A percentile compares a stretch with the other conserved stretches of the same genome.
These are phyloP conservation scores for Panicum virgatum DNA, from an alignment of 202 grass and related monocot genomes.

Conservation along the genomic window DNA sequence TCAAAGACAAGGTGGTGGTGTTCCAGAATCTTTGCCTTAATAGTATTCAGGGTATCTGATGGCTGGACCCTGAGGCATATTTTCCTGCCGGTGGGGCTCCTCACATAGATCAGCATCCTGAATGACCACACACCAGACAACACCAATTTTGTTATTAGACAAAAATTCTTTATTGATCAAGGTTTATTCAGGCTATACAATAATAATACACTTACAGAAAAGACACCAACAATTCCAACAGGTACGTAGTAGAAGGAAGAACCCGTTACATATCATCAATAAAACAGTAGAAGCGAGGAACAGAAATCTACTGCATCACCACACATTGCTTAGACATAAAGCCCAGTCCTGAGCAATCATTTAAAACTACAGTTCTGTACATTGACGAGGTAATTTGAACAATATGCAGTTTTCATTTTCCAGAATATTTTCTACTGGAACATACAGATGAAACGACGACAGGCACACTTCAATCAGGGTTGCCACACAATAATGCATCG, in stretches of 20 bases:
- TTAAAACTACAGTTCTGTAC: neutral
- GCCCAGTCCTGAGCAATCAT: neutral
- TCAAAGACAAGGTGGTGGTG: neutral
- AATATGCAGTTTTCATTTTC: neutral
- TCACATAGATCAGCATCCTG: conserved; percentile 8
- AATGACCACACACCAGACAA: neutral
- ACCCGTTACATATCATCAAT: neutral
- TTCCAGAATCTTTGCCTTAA: neutral
- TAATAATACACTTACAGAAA: no score
- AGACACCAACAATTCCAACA: no score
- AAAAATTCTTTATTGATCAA: neutral
- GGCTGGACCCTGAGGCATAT: neutral
- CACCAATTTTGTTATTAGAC: neutral
- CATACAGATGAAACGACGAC: neutral
- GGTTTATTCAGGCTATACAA: no score
- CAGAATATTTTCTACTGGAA: neutral
- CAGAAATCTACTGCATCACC: neutral
- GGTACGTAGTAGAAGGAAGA: no score
- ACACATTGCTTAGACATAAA: neutral
- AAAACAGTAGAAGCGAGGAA: neutral
- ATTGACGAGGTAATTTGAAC: neutral
- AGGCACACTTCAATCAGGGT: neutral
- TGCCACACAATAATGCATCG: neutral
- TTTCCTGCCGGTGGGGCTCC: neutral
- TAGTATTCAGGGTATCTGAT: neutral